Evolutionary conservation across 345 rosid genomes (phyloP), one percentile per base, ranked within the genome.

Genomic region (Cardamine occulta): DNA sequence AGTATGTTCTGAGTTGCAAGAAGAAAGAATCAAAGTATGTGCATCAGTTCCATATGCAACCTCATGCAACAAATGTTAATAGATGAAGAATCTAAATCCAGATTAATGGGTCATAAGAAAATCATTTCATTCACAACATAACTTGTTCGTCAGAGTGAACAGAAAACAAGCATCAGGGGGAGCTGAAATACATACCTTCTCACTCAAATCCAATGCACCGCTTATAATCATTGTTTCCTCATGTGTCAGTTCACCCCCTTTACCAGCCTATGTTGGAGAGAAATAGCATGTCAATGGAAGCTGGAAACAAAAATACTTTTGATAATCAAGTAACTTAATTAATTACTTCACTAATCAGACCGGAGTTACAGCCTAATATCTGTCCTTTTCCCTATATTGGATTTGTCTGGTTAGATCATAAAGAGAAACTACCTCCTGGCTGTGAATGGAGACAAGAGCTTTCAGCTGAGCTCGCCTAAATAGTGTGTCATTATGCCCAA

Each of bases 161-260:
- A 47, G 7, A n/a, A 52, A 6, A 15, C 21, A 54, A 37, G 37
- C 17, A 15, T 67, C 60, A 55, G 60, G 61, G 37, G 61, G 18
- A 56, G 39, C 11, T 56, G 13, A 35, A 48, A 56, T 23, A 71
- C 21, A 7, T 81, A 93, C 97, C 97, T 95, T 95, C 74, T 87
- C 96, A 42, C 96, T 90, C 73, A 95, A 86, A 82, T 95, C 99
- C 17, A 95, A 86, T 18, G 98, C 98, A 59, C 98, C 98, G 74
- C 97, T 91, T 72, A 91, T 94, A 74, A 94, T 91, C 81, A 92
- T 92, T 59, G 96, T 85, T 86, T 95, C 97, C 73, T 95, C 99
- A 72, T 89, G 99, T 13, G 97, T 90, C 72, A 95, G 93, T 78
- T 95, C 99, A 73, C 99, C 99, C 9, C 99, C 99, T 75, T 88